Percentiles rank a stretch among this genome's conserved stretches.
Conservation (phyloP, 2,329 filamentous ascomycete genomes). For the Diaporthe amygdali region DNA sequence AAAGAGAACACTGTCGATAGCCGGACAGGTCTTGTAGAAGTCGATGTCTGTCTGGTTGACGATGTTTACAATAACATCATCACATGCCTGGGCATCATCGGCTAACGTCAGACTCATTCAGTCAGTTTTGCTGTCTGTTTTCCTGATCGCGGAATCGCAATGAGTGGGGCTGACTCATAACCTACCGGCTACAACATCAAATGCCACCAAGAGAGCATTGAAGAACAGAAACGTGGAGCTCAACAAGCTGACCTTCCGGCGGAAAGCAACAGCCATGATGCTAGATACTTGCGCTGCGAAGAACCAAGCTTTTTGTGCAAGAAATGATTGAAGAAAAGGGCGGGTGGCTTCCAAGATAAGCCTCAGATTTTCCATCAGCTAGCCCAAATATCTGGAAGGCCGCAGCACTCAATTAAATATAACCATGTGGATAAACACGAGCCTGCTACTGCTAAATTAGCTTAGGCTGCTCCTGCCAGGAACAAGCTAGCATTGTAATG, state of each 20-base stretch:
- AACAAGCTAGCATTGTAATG: too few relatives aligned
- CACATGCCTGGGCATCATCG: not conserved
- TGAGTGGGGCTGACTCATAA: not conserved
- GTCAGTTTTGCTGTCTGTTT: too few relatives aligned
- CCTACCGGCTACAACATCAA: not conserved
- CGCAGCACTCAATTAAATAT: not conserved
- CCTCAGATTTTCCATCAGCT: not conserved
- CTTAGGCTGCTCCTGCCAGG: not conserved
- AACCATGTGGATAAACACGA: not conserved
- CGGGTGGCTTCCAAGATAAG: not conserved
- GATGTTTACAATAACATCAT: conserved; percentile 5
- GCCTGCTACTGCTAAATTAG: not conserved
- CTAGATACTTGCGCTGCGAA: not conserved
- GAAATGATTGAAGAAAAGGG: not conserved
- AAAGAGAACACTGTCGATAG: not conserved
- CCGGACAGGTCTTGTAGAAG: conserved; percentile 9
- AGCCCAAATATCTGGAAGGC: not conserved
- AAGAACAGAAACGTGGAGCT: not conserved
- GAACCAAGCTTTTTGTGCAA: not conserved
- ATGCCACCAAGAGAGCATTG: not conserved
- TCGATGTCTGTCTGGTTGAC: not conserved
- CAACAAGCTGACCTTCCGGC: not conserved
- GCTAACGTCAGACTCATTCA: not conserved
- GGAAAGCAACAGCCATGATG: not conserved
- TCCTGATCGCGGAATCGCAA: not conserved